phyloP scores from a whole-genome alignment of 257 asterid genomes.

The Lycium barbarum region DNA sequence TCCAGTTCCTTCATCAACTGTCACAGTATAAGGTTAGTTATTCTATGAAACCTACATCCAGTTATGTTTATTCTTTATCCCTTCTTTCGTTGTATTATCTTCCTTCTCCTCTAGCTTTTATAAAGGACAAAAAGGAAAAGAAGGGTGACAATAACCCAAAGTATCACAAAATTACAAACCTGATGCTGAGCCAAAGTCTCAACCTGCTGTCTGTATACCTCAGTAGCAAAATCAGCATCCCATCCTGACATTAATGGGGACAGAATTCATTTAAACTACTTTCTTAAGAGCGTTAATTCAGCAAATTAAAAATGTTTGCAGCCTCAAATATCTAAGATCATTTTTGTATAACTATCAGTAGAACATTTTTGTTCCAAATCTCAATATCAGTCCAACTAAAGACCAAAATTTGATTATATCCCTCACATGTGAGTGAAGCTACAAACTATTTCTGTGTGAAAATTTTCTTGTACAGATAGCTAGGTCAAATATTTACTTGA shows the following conservation, averaged over 20 bases:
- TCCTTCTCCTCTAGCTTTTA: neutral
- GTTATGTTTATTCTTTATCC: constrained; percentile 10
- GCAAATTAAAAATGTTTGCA: neutral
- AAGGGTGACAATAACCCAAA: constrained; percentile 21
- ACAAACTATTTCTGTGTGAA: neutral
- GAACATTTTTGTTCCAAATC: neutral
- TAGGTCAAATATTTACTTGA: constrained; percentile 24
- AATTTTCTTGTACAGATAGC: neutral
- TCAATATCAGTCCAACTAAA: neutral
- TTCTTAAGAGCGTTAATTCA: constrained; percentile 31
- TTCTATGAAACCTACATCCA: constrained; percentile 13
- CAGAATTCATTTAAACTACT: constrained; percentile 27
- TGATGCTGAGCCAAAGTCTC: constrained; percentile 90
- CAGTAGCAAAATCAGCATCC: constrained; percentile 98
- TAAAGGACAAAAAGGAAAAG: constrained; percentile 1
- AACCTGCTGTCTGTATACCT: constrained; percentile 90
- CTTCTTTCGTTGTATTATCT: neutral
- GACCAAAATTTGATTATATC: neutral
- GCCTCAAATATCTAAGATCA: constrained; percentile 21
- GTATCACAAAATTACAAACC: constrained; percentile 50
- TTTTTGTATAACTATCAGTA: constrained; percentile 3
- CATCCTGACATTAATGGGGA: constrained; percentile 65
- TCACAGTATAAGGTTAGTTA: constrained; percentile 33
- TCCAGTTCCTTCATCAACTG: constrained; percentile 88
- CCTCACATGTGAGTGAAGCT: neutral